Conservation (phyloP, 495 filamentous ascomycete species). For the Xylaria grammica region DNA sequence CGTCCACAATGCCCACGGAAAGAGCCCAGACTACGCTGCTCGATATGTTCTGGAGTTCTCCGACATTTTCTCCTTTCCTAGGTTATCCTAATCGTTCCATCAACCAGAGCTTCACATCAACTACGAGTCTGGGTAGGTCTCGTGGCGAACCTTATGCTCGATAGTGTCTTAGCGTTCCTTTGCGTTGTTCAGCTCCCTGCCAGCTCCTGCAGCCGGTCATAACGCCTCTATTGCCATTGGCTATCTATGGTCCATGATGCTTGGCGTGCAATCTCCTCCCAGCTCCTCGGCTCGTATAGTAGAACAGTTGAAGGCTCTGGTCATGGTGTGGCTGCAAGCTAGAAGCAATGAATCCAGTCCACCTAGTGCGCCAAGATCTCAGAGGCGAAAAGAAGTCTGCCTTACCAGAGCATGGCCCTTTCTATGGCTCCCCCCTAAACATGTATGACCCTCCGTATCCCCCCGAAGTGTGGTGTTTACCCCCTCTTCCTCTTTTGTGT, state of each 20-base stretch:
- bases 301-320: constrained; percentile 32
- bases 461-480: neutral
- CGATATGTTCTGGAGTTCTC: no score
- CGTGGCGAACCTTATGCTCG: constrained; percentile 28
- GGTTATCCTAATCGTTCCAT: neutral
- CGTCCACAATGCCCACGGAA: no score
- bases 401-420: neutral
- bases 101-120: constrained; percentile 1
- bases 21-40: no score
- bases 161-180: constrained; percentile 34
- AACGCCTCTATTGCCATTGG: constrained; percentile 28
- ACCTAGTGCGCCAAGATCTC: neutral
- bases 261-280: constrained; percentile 35
- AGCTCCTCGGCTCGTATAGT: constrained; percentile 18
- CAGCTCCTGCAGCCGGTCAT: constrained; percentile 19
- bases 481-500: constrained; percentile 10
- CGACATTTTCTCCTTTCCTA: neutral
- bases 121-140: constrained; percentile 17
- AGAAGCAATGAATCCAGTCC: constrained; percentile 18
- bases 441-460: constrained; percentile 1
- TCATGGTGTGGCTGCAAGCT: constrained; percentile 26
- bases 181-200: constrained; percentile 39
- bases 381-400: constrained; percentile 8
- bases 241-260: constrained; percentile 19
- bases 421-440: constrained; percentile 3